Percentiles rank a stretch among this genome's conserved stretches.
These are phyloP conservation scores for Plenodomus lindquistii DNA, from an alignment of 2,329 filamentous ascomycete species.

Conservation along the genomic window DNA sequence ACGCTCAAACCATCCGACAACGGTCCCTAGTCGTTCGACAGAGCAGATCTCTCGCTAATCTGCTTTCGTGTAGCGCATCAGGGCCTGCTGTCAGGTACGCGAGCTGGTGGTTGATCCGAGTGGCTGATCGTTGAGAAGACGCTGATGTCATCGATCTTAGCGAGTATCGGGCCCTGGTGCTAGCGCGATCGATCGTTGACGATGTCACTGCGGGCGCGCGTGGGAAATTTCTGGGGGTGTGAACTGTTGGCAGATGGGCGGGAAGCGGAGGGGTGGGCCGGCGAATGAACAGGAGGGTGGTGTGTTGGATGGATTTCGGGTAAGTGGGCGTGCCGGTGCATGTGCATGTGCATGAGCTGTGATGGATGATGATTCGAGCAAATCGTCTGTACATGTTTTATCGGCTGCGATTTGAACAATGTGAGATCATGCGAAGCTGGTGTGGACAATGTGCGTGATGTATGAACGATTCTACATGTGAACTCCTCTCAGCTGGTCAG, in stretches of 20 bases:
- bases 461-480: not conserved
- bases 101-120: constrained; percentile 1
- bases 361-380: not conserved
- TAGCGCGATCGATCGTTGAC: not conserved
- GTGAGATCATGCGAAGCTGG: not conserved
- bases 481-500: not conserved
- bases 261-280: not conserved
- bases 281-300: not conserved
- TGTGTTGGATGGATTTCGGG: not conserved
- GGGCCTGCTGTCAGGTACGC: constrained; percentile 6
- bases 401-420: not conserved
- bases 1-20: not conserved
- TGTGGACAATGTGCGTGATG: not conserved
- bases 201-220: not conserved
- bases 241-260: not conserved
- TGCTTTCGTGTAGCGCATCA: not conserved
- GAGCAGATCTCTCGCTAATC: not conserved
- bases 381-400: too few relatives aligned
- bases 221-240: not conserved
- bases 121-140: not conserved
- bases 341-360: not conserved
- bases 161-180: not conserved
- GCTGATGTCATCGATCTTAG: constrained; percentile 14
- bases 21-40: not conserved
- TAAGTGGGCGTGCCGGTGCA: not conserved